Evolutionary conservation across 371 early-diverging fungal species (phyloP).

Genomic region (Mucor racemosus): DNA sequence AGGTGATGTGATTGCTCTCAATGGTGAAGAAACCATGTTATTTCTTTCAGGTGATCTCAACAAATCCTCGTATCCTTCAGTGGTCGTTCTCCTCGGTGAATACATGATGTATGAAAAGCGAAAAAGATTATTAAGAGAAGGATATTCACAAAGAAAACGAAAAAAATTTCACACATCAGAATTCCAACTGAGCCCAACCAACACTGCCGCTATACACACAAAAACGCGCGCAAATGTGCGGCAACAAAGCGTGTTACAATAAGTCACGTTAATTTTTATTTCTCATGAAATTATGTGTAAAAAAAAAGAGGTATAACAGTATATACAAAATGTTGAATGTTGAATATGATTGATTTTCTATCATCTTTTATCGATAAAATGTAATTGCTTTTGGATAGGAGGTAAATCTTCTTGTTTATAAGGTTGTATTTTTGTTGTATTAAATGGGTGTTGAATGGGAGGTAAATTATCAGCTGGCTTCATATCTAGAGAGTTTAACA

Average conservation of each 20-base stretch:
- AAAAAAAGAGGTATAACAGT: background rate
- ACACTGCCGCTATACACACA: too few relatives aligned
- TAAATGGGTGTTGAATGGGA: constrained; percentile 12
- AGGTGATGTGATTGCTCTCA: constrained; percentile 23
- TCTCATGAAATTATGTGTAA: background rate
- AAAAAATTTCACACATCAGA: background rate
- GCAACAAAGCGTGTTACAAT: background rate
- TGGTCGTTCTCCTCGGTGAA: constrained; percentile 20
- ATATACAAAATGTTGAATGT: background rate
- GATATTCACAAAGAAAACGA: background rate
- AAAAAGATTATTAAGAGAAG: constrained; percentile 6
- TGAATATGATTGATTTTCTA: background rate
- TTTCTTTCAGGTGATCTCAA: constrained; percentile 16
- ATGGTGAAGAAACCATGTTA: constrained; percentile 12
- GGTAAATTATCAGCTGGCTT: background rate
- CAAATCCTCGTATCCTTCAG: background rate
- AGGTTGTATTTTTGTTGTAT: background rate
- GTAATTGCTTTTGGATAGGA: background rate
- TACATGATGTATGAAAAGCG: constrained; percentile 14
- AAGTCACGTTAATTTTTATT: background rate
- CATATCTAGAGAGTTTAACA: background rate
- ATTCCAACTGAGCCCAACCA: background rate
- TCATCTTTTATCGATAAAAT: constrained; percentile 1
- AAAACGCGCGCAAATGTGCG: too few relatives aligned
- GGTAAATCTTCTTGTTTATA: constrained; percentile 2